A percentile compares a stretch with the other conserved stretches of the same genome.
Evolutionary conservation across 1,139 yeast species (phyloP).

Genomic region (Yamadazyma atmosphaerica): DNA sequence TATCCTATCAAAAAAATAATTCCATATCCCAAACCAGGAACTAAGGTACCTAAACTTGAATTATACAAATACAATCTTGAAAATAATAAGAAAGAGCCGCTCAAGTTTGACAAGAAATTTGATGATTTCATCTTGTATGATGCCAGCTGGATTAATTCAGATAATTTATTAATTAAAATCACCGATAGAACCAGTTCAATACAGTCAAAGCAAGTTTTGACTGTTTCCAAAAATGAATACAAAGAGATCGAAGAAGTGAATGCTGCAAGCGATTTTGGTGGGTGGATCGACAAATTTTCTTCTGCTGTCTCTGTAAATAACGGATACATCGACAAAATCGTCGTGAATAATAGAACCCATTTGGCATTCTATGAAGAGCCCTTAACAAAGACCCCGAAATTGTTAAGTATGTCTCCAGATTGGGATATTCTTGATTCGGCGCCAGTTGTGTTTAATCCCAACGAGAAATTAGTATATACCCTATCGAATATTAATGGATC

Average conservation of each 20-base stretch:
- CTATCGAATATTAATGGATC: slow-evolving; percentile 50
- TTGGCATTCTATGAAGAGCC: slow-evolving; percentile 64
- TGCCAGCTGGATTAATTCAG: slow-evolving; percentile 64
- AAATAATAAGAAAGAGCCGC: slow-evolving; percentile 16
- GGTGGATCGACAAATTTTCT: slow-evolving; percentile 54
- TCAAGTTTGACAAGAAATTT: slow-evolving; percentile 20
- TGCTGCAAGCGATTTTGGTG: slow-evolving; percentile 47
- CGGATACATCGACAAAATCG: slow-evolving; percentile 75
- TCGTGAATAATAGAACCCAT: slow-evolving; percentile 63
- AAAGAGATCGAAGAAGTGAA: slow-evolving; percentile 16
- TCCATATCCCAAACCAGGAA: slow-evolving; percentile 92
- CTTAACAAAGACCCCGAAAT: slow-evolving; percentile 30
- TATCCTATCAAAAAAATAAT: slow-evolving; percentile 55
- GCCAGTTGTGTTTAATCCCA: slow-evolving; percentile 52
- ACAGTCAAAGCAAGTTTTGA: slow-evolving; percentile 55
- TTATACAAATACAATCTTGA: slow-evolving; percentile 46
- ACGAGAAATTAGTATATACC: slow-evolving; percentile 58
- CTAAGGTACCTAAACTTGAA: slow-evolving; percentile 59
- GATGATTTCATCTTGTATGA: slow-evolving; percentile 66
- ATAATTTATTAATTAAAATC: slow-evolving; percentile 58
- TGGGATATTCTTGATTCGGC: slow-evolving; percentile 72
- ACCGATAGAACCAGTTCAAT: slow-evolving; percentile 71
- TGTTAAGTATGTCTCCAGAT: slow-evolving; percentile 54
- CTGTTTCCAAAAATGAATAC: slow-evolving; percentile 13
- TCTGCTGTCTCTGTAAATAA: slow-evolving; percentile 37